Conservation (phyloP, 2,329 filamentous ascomycete genomes). For the Neurospora sp. region DNA sequence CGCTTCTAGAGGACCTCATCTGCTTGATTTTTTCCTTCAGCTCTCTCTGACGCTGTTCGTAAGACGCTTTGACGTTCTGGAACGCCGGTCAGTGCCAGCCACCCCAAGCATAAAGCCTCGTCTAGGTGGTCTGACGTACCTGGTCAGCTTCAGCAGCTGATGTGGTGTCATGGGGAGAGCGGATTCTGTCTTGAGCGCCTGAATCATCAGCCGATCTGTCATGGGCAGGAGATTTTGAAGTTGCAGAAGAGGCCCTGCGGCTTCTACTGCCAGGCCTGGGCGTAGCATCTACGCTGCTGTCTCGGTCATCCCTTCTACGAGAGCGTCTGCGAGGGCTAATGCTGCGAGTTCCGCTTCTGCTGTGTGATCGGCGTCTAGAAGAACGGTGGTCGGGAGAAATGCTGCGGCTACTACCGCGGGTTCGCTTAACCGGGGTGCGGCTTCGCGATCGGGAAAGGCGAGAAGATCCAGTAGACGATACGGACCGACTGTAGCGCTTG, state of each 20-base stretch:
- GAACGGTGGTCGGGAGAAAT: slow-evolving; percentile 17
- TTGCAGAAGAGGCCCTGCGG: slow-evolving; percentile 42
- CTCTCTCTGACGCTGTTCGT: slow-evolving; percentile 38
- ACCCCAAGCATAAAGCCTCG: slow-evolving; percentile 13
- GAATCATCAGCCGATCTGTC: slow-evolving; percentile 49
- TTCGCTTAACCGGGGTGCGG: slow-evolving; percentile 23
- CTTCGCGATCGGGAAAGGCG: slow-evolving; percentile 27
- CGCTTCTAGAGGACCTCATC: slow-evolving; percentile 42
- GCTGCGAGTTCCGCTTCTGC: slow-evolving; percentile 18
- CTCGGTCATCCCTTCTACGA: slow-evolving; percentile 19
- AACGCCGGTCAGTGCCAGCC: slow-evolving; percentile 1
- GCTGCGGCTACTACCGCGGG: slow-evolving; percentile 24
- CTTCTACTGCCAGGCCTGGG: slow-evolving; percentile 16
- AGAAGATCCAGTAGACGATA: slow-evolving; percentile 29
- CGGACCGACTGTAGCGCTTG: slow-evolving; percentile 23
- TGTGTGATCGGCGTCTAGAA: neutral
- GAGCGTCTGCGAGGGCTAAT: slow-evolving; percentile 25
- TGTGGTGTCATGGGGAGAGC: slow-evolving; percentile 22
- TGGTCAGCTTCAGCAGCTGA: slow-evolving; percentile 13
- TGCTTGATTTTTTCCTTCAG: slow-evolving; percentile 45
- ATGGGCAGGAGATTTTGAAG: slow-evolving; percentile 39
- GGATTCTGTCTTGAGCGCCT: slow-evolving; percentile 34
- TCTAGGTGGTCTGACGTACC: slow-evolving; percentile 25
- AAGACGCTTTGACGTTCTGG: slow-evolving; percentile 22
- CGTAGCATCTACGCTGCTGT: slow-evolving; percentile 23